phyloP scores from a whole-genome alignment of 352 stramenopile genomes.

The Thalassiosira gravida region DNA sequence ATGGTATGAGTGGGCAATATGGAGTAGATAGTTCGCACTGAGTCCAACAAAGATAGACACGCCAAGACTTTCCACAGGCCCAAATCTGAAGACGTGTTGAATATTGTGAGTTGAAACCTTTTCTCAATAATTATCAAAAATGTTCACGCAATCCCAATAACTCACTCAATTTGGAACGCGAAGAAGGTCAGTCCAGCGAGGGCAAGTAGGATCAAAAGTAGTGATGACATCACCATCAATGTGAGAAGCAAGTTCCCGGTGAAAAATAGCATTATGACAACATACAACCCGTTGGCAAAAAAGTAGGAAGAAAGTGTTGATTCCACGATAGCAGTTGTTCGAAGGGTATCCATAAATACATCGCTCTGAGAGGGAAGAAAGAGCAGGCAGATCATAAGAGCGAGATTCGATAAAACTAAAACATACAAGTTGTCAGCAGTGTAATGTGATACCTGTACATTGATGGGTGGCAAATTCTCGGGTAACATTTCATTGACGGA shows the following conservation, averaged over 20 bases:
- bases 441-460: too few species aligned
- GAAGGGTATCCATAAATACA: constrained; percentile 13
- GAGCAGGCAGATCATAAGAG: too few species aligned
- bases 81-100: constrained; percentile 23
- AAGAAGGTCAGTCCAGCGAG: constrained; percentile 27
- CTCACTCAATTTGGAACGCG: constrained; percentile 28
- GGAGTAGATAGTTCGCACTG: constrained; percentile 34
- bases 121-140: background rate
- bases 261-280: constrained; percentile 33
- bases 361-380: constrained; percentile 8
- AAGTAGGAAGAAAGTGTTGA: constrained; percentile 38
- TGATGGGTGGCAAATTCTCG: constrained; percentile 16
- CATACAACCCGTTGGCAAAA: constrained; percentile 33
- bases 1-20: constrained; percentile 39
- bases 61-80: constrained; percentile 33
- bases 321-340: constrained; percentile 31
- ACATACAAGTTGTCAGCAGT: too few species aligned
- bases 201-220: constrained; percentile 32
- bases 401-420: too few species aligned
- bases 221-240: constrained; percentile 25
- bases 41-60: constrained; percentile 46
- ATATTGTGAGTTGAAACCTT: too few species aligned
- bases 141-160: background rate
- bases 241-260: constrained; percentile 30
- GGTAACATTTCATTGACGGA: constrained; percentile 29